phyloP scores from a whole-genome alignment of 257 asterid species.

The Solanum sitiens region DNA sequence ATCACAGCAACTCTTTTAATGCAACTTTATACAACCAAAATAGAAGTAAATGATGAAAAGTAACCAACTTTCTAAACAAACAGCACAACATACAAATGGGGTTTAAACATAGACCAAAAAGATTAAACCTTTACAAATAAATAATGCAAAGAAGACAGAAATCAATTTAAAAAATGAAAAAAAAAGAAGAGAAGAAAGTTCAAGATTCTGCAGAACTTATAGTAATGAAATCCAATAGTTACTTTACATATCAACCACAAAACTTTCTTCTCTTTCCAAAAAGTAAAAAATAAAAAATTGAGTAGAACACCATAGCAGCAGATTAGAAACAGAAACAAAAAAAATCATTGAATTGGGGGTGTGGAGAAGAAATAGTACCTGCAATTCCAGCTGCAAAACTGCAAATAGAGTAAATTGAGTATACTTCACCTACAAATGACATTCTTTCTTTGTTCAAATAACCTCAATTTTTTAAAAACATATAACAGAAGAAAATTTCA shows the following conservation, averaged over 20 bases:
- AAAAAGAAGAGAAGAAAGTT: neutral
- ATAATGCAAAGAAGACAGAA: neutral
- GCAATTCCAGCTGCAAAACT: slow-evolving; percentile 71
- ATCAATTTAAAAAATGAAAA: neutral
- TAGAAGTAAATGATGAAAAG: neutral
- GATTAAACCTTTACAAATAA: neutral
- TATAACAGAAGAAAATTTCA: neutral
- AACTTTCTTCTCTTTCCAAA: neutral
- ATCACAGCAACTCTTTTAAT: neutral
- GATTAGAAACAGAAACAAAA: neutral
- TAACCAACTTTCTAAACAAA: neutral
- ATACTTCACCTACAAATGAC: slow-evolving; percentile 14
- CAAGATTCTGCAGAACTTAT: neutral
- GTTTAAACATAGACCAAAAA: neutral
- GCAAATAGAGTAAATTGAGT: slow-evolving; percentile 32
- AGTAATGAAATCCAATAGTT: neutral
- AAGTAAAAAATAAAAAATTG: neutral
- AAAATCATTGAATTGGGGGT: neutral
- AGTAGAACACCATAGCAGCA: neutral
- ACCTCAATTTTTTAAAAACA: neutral
- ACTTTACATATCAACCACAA: neutral
- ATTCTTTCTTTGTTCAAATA: neutral
- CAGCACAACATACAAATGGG: neutral
- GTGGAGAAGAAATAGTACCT: slow-evolving; percentile 21
- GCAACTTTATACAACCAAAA: neutral